These are phyloP conservation scores for Thelonectria blattea DNA, from an alignment of 2,329 filamentous ascomycete genomes.

Conservation along the genomic window DNA sequence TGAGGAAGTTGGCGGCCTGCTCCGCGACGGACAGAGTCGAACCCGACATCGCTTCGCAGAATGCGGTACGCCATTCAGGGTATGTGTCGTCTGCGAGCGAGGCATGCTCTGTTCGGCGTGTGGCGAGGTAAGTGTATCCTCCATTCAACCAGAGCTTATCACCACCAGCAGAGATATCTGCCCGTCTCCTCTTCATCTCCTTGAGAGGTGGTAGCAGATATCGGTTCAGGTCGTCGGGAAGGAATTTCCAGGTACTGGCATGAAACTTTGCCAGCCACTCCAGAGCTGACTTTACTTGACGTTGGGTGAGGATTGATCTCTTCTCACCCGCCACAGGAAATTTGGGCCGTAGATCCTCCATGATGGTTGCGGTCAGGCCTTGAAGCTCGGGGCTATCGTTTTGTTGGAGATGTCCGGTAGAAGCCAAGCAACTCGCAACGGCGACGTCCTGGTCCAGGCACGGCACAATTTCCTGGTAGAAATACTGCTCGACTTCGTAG, in stretches of 20 bases:
- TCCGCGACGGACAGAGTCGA: slow-evolving; percentile 53
- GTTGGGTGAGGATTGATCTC: slow-evolving; percentile 50
- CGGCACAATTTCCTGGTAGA: slow-evolving; percentile 64
- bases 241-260: slow-evolving; percentile 54
- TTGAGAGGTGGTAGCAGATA: slow-evolving; percentile 62
- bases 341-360: slow-evolving; percentile 59
- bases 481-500: slow-evolving; percentile 71
- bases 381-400: slow-evolving; percentile 40
- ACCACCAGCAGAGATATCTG: slow-evolving; percentile 18
- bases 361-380: slow-evolving; percentile 58
- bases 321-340: slow-evolving; percentile 65
- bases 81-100: slow-evolving; percentile 51
- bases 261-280: slow-evolving; percentile 71
- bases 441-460: slow-evolving; percentile 50
- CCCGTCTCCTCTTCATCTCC: slow-evolving; percentile 48
- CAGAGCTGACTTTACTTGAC: slow-evolving; percentile 60
- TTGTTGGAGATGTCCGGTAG: slow-evolving; percentile 42
- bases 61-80: slow-evolving; percentile 60
- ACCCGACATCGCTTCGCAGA: slow-evolving; percentile 48
- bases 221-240: slow-evolving; percentile 38
- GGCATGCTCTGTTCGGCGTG: slow-evolving; percentile 62
- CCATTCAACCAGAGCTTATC: slow-evolving; percentile 66
- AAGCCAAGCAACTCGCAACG: slow-evolving; percentile 58
- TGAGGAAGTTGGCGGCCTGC: slow-evolving; percentile 57
- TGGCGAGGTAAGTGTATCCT: slow-evolving; percentile 72